Evolutionary conservation across 352 stramenopile species (phyloP), one percentile per base, ranked within the genome.

Genomic region (Globisporangium emineosum): DNA sequence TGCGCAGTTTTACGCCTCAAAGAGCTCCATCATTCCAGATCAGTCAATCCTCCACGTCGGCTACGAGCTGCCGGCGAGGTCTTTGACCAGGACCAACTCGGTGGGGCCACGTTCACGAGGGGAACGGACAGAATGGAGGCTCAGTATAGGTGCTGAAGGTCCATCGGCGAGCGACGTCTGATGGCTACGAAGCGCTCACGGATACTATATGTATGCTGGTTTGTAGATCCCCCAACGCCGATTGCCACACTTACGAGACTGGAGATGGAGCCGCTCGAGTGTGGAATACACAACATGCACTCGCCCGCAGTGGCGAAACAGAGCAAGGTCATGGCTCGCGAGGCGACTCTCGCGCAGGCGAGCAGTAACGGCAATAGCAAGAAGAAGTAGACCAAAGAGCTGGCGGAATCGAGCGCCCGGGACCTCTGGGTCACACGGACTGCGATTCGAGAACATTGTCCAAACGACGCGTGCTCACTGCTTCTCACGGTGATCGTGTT

Each of bases 131-230:
- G 23, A 84, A 86, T 23, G 83, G 83, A 3, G 83, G 0, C 64
- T 92, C 0, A 81, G 83, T 0, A 37, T 90, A 8, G 81, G 81
- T 23, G n/a, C n/a, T n/a, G n/a, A n/a, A n/a, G n/a, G n/a, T n/a
- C 62, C 5, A 56, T 52, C 25, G 29, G 37, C 45, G 58, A 45
- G 47, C 13, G 56, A 62, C 15, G 55, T 73, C n/a, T 82, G 79
- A 92, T 35, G 83, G 83, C 1, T 90, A 90, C 51, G 83, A 92
- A 37, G 79, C 81, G 49, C 67, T 88, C n/a, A 92, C 83, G 1
- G 81, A 90, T 45, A 75, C 73, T 2, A n/a, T n/a, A n/a, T n/a
- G 65, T 71, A 23, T 92, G 90, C 61, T 76, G 75, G 12, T 90
- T 78, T 47, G 69, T 87, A 19, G 71, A 72, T 3, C 57, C 55